phyloP scores from a whole-genome alignment of 1,284 basidiomycete genomes.

The Fomitopsis schrenkii region DNA sequence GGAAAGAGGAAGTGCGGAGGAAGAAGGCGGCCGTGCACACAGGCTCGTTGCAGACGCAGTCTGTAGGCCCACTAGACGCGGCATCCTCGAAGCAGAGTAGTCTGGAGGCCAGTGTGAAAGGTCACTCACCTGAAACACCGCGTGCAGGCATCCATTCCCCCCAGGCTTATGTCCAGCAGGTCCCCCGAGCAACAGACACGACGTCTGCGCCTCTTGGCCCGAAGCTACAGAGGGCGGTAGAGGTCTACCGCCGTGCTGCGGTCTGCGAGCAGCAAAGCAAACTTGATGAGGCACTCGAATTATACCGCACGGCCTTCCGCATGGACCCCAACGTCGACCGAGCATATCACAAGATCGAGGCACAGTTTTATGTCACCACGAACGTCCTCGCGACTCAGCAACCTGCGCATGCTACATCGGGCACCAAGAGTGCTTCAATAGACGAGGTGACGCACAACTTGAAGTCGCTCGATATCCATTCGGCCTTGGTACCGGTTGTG shows the following conservation, averaged over 20 bases:
- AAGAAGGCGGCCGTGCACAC: conserved; percentile 23
- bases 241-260: conserved; percentile 67
- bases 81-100: neutral
- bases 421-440: neutral
- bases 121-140: neutral
- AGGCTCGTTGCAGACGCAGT: neutral
- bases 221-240: conserved; percentile 47
- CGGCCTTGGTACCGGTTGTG: conserved; percentile 9
- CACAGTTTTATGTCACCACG: conserved; percentile 18
- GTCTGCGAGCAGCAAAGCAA: conserved; percentile 69
- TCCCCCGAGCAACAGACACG: neutral
- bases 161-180: neutral
- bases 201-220: conserved; percentile 24
- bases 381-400: neutral
- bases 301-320: conserved; percentile 80
- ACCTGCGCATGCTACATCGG: neutral
- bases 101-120: neutral
- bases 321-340: conserved; percentile 67
- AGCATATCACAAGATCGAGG: conserved; percentile 55
- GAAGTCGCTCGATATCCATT: conserved; percentile 10
- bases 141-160: neutral
- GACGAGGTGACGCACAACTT: conserved; percentile 11
- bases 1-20: conserved; percentile 63
- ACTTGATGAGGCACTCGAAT: conserved; percentile 66
- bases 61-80: neutral